These are phyloP conservation scores for Boletellus ananiceps DNA, from an alignment of 768 basidiomycete genomes.

Conservation along the genomic window DNA sequence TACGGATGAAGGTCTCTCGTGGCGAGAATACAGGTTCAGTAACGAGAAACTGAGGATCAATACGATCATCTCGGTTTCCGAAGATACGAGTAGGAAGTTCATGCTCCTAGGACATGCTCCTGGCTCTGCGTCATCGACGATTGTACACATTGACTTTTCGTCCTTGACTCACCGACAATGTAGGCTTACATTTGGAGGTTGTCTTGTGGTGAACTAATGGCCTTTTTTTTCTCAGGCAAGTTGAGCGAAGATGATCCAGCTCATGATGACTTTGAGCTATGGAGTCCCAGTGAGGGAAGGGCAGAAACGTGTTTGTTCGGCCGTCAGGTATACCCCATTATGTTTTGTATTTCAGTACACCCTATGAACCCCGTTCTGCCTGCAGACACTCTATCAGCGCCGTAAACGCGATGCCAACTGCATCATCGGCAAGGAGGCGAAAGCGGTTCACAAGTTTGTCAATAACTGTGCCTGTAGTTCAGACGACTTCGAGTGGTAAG, in stretches of 20 bases:
- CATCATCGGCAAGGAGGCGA: slow-evolving; percentile 69
- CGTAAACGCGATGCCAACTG: slow-evolving; percentile 77
- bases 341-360: neutral
- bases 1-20: slow-evolving; percentile 81
- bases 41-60: slow-evolving; percentile 68
- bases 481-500: slow-evolving; percentile 93
- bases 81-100: slow-evolving; percentile 88
- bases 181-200: slow-evolving; percentile 36
- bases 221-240: slow-evolving; percentile 44
- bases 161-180: slow-evolving; percentile 72
- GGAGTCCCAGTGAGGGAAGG: slow-evolving; percentile 93
- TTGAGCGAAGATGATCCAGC: slow-evolving; percentile 66
- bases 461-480: slow-evolving; percentile 68
- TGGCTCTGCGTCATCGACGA: slow-evolving; percentile 38
- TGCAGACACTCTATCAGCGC: slow-evolving; percentile 86
- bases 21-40: slow-evolving; percentile 83
- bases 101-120: slow-evolving; percentile 72
- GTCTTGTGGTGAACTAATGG: neutral
- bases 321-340: slow-evolving; percentile 54
- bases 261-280: slow-evolving; percentile 92
- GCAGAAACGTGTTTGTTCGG: slow-evolving; percentile 89
- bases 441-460: slow-evolving; percentile 48
- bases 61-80: slow-evolving; percentile 81
- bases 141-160: slow-evolving; percentile 87
- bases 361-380: neutral